Percentiles rank a stretch among this genome's conserved stretches.
Conservation (phyloP, 768 basidiomycete genomes). For the Serendipita sp. region DNA sequence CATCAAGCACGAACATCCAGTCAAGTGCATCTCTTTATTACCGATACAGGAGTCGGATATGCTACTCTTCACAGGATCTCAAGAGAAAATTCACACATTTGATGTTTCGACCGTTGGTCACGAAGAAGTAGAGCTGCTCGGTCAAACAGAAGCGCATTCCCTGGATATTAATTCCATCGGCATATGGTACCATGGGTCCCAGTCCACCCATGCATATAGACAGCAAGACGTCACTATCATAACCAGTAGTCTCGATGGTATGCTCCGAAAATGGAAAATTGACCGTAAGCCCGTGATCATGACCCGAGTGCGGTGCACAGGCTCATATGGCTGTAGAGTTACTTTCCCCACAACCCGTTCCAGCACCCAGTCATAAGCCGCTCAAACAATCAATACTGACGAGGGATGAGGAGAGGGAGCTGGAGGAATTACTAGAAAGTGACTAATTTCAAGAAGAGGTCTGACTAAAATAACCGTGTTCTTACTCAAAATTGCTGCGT, state of each 20-base stretch:
- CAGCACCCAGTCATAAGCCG: background rate
- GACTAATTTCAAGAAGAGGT: background rate
- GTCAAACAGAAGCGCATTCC: constrained; percentile 72
- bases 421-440: background rate
- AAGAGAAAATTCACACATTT: constrained; percentile 67
- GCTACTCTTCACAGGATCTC: constrained; percentile 67
- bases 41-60: constrained; percentile 44
- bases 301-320: background rate
- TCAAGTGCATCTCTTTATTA: constrained; percentile 59
- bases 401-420: background rate
- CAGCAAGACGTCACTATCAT: constrained; percentile 65
- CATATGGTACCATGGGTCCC: constrained; percentile 45
- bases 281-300: background rate
- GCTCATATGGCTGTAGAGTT: background rate
- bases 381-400: background rate
- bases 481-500: background rate
- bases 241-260: constrained; percentile 72
- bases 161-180: constrained; percentile 69
- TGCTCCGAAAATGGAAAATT: constrained; percentile 71
- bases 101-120: constrained; percentile 50
- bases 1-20: constrained; percentile 40
- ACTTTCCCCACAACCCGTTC: background rate
- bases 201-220: constrained; percentile 29
- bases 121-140: constrained; percentile 49
- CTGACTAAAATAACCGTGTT: too few relatives aligned